A percentile compares a stretch with the other conserved stretches of the same genome.
phyloP scores from a whole-genome alignment of 371 early-diverging fungal species.

The Phascolomyces articulosus region DNA sequence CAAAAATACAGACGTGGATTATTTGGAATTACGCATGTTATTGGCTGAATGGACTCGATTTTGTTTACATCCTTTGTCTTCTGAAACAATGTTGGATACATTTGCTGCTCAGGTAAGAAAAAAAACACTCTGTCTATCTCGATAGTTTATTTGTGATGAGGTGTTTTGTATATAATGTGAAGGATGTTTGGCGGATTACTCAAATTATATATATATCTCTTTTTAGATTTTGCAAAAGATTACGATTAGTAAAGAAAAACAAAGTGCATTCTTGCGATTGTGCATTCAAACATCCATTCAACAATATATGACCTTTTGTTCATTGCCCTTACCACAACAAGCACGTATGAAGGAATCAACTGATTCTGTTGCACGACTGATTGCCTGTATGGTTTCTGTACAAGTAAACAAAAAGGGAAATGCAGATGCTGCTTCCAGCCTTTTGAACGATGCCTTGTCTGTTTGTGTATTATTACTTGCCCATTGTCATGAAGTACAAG shows the following conservation, averaged over 20 bases:
- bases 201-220: neutral
- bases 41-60: conserved; percentile 92
- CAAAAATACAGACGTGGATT: conserved; percentile 41
- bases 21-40: conserved; percentile 68
- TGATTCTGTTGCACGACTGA: conserved; percentile 81
- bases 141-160: too few relatives aligned
- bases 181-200: too few relatives aligned
- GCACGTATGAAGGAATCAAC: conserved; percentile 67
- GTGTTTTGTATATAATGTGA: too few relatives aligned
- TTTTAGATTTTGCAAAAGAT: conserved; percentile 12
- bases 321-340: conserved; percentile 38
- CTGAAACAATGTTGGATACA: neutral
- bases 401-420: conserved; percentile 40
- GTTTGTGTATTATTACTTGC: conserved; percentile 84
- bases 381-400: conserved; percentile 58
- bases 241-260: conserved; percentile 61
- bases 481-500: conserved; percentile 78
- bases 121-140: neutral
- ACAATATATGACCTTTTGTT: conserved; percentile 59
- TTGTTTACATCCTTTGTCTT: conserved; percentile 73
- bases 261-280: conserved; percentile 84
- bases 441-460: conserved; percentile 79
- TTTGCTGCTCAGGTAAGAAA: neutral
- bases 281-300: conserved; percentile 84
- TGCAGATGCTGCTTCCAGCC: conserved; percentile 56